phyloP scores from a whole-genome alignment of 1,284 basidiomycete species.

The Abortiporus biennis region DNA sequence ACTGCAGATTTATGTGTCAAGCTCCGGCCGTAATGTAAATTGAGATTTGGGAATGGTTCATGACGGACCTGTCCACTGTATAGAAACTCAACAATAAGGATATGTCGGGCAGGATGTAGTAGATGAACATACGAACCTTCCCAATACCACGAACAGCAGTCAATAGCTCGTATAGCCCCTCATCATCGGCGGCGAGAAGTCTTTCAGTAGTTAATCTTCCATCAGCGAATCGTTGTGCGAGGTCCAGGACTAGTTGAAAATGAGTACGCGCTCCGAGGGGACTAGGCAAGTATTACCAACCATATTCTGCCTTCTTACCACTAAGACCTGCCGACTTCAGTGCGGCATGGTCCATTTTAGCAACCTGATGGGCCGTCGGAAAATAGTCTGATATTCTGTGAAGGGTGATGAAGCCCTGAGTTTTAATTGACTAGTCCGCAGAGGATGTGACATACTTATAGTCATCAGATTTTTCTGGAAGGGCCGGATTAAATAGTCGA shows the following conservation, averaged over 20 bases:
- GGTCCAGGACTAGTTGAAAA: constrained; percentile 54
- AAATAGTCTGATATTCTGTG: constrained; percentile 38
- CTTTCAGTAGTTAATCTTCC: constrained; percentile 71
- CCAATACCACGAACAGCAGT: constrained; percentile 80
- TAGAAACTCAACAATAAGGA: background rate
- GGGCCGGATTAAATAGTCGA: constrained; percentile 63
- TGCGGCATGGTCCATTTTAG: constrained; percentile 46
- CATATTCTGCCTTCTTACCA: constrained; percentile 80
- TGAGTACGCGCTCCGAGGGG: background rate
- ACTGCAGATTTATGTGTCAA: constrained; percentile 32
- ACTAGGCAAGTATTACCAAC: constrained; percentile 32
- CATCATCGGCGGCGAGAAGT: constrained; percentile 64
- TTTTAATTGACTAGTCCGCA: background rate
- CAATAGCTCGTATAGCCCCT: constrained; percentile 70
- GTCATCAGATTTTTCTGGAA: constrained; percentile 63
- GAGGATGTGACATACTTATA: constrained; percentile 20
- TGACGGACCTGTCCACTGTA: constrained; percentile 32
- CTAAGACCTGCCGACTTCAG: constrained; percentile 74
- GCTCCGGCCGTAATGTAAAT: constrained; percentile 3
- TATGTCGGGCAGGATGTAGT: background rate
- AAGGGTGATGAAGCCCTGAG: background rate
- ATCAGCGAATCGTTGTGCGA: constrained; percentile 73
- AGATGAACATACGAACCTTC: constrained; percentile 37
- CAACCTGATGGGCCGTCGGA: constrained; percentile 67
- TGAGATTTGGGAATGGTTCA: background rate